These are phyloP conservation scores for Hymenoscyphus repandus DNA, from an alignment of 2,329 filamentous ascomycete species.

Conservation along the genomic window DNA sequence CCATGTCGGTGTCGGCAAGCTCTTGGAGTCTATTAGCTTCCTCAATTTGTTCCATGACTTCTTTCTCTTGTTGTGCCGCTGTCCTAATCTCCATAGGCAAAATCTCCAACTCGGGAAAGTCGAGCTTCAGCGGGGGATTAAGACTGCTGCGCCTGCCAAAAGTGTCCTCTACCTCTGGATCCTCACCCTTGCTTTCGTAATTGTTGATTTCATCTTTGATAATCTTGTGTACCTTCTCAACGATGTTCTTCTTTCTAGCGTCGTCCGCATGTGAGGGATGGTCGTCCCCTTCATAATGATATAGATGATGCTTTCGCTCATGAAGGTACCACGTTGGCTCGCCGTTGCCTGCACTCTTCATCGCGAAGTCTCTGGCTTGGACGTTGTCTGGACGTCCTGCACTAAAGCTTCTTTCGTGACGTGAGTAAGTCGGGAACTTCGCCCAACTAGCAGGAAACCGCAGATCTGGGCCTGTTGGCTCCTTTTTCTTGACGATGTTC, in stretches of 20 bases:
- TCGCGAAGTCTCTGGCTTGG: slow-evolving; percentile 23
- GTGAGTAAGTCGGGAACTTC: slow-evolving; percentile 24
- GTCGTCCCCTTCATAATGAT: slow-evolving; percentile 20
- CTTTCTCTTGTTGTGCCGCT: slow-evolving; percentile 3
- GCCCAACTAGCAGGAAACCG: slow-evolving; percentile 27
- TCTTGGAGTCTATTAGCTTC: not conserved
- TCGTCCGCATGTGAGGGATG: slow-evolving; percentile 14
- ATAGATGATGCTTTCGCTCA: slow-evolving; percentile 11
- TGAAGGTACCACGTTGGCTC: slow-evolving; percentile 19
- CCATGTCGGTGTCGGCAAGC: slow-evolving; percentile 3
- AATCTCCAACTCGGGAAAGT: slow-evolving; percentile 28
- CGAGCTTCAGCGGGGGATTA: slow-evolving; percentile 18
- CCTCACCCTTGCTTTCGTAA: slow-evolving; percentile 13
- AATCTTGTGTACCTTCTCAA: slow-evolving; percentile 9
- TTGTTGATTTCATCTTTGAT: slow-evolving; percentile 14
- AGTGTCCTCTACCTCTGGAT: slow-evolving; percentile 6
- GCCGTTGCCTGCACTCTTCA: slow-evolving; percentile 13
- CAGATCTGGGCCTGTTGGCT: slow-evolving; percentile 15
- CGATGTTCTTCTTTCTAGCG: slow-evolving; percentile 8
- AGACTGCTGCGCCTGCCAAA: slow-evolving; percentile 24
- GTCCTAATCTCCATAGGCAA: slow-evolving; percentile 14
- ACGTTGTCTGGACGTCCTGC: slow-evolving; percentile 16
- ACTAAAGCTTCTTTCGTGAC: slow-evolving; percentile 19
- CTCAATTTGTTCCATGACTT: not conserved
- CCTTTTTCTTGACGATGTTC: slow-evolving; percentile 19